Evolutionary conservation across 2,329 filamentous ascomycete genomes (phyloP).

Genomic region (Ilyonectria destructans): DNA sequence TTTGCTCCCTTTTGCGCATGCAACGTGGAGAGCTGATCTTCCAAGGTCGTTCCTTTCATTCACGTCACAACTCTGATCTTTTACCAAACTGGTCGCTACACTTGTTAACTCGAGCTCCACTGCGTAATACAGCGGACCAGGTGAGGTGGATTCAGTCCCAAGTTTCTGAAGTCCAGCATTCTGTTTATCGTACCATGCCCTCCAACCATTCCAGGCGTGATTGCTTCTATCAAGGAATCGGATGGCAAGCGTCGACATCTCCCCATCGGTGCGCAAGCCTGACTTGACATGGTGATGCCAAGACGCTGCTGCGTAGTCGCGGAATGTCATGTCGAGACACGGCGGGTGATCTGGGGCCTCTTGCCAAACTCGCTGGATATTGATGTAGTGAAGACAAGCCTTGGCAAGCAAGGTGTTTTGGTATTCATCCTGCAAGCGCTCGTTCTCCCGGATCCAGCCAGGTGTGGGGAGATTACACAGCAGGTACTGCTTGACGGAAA

Average conservation of each 20-base stretch:
- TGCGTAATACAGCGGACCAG: not conserved
- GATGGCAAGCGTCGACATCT: conserved; percentile 1
- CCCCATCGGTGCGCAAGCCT: conserved; percentile 1
- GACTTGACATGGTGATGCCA: conserved; percentile 11
- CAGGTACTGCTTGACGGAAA: too few relatives aligned
- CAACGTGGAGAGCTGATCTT: too few relatives aligned
- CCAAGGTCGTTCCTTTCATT: too few relatives aligned
- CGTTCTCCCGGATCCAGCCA: too few relatives aligned
- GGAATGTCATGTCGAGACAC: conserved; percentile 4
- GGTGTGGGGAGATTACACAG: too few relatives aligned
- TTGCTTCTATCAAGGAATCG: conserved; percentile 8
- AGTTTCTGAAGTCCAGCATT: not conserved
- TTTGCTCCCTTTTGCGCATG: too few relatives aligned
- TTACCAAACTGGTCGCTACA: too few relatives aligned
- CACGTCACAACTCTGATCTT: too few relatives aligned
- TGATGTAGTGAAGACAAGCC: not conserved
- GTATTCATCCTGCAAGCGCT: not conserved
- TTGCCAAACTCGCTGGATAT: conserved; percentile 1
- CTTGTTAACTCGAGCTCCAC: too few relatives aligned
- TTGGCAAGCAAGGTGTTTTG: not conserved
- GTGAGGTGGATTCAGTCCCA: not conserved
- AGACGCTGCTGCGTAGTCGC: conserved; percentile 6
- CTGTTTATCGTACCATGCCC: not conserved
- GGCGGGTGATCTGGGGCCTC: conserved; percentile 1
- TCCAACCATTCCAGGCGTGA: not conserved